Evolutionary conservation across 768 basidiomycete species (phyloP), one percentile per base, ranked within the genome.

Genomic region (Suillus alpinus): DNA sequence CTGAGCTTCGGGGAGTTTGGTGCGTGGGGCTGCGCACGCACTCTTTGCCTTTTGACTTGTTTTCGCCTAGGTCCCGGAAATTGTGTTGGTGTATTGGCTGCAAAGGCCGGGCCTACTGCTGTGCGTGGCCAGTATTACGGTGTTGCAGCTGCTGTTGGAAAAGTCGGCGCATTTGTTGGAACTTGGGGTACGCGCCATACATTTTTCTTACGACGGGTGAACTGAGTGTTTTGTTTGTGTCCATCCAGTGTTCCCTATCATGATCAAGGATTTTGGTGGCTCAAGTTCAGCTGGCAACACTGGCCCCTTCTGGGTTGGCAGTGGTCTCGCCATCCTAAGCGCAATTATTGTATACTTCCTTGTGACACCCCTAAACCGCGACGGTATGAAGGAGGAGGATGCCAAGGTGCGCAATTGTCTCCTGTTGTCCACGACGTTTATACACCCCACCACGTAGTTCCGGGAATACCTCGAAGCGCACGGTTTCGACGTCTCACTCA

Each of bases 281-380:
- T 9, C 80, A 1, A 65, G 56, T 13, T 74, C 82, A 29, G 70
- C 75, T 40, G 89, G 87, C 55, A 87, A 89, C 69, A 94, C 93
- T 0, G 92, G 92, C 20, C 92, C 92, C 14, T 94, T 94, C 83
- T 93, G 88, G 90, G 72, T 94, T 63, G 92, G 81, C n/a, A 91
- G 89, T 65, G 89, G 87, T 79, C 81, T 97, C 52, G 93, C 93
- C 4, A 64, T 96, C 50, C 63, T 94, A 56, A 92, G 90, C 62
- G 94, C 95, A 3, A 23, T 86, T 9, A 75, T 93, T 64, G 86
- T 88, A 0, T 80, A 86, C 65, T 72, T 92, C 73, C 86, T 91
- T 74, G 83, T 97, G 67, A 80, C 77, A 49, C 92, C 93, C 41
- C 80, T 95, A 58, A 76, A 78, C 16, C 83, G 86, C 36, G 92